Evolutionary conservation across 1,139 yeast species (phyloP), one percentile per base, ranked within the genome.

Genomic region (Geotrichum carabidarum): DNA sequence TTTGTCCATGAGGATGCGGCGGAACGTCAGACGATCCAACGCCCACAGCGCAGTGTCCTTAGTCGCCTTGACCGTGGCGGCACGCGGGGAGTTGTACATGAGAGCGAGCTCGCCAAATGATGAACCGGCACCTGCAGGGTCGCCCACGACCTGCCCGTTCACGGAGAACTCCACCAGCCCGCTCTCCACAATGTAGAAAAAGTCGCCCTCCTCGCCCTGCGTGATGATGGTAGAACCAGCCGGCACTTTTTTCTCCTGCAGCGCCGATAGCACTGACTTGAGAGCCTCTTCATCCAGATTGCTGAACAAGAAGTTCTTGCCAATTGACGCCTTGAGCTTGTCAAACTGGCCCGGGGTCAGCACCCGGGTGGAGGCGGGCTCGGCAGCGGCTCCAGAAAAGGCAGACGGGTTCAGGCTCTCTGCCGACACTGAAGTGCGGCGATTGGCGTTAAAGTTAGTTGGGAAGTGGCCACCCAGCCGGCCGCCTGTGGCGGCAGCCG

Each of bases 161-260:
- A 86, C 91, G 62, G 78, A 79, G 66, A 83, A 90, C 60, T 88
- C 94, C 53, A 93, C 97, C 1, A 79, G 73, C 53, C 99, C 99
- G 11, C 75, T 71, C 71, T 93, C 98, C 57, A 93, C 83, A 53
- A 93, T 84, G 71, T 91, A 93, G 69, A 93, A 90, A 70, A 76
- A 93, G 71, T 93, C 97, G 62, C 99, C 99, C 68, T 89, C 96
- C 67, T 90, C 98, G 54, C 99, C 99, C 72, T 93, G 98, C 62
- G 76, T 81, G 66, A 93, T 91, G 60, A 93, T 85, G 62, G 81
- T 83, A 9, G 81, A 73, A 55, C 82, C 86, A 56, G 79, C 76
- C 6, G 78, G 65, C 50, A 83, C 81, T 49, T 73, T 71, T 65
- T 86, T 86, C 67, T 86, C 93, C 62, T 85, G 81, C 61, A 93